Base-by-base conservation (phyloP, 495 filamentous ascomycete genomes). In the Penicillium subrubescens region DNA sequence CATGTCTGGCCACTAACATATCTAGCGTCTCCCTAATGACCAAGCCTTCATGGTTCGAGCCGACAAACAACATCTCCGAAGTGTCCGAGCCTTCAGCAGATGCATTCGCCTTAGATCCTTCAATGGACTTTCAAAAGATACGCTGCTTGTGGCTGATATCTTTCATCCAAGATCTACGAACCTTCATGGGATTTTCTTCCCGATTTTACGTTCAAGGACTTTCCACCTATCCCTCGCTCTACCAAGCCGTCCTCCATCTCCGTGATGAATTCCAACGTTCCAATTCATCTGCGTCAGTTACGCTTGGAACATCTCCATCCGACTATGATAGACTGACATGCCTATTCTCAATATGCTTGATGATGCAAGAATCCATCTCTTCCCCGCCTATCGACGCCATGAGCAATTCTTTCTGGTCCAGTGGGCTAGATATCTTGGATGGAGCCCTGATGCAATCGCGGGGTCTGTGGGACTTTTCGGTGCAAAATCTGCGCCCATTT, bases 71-170 rank as follows among this genome's bases (percentile, higher is more conserved):
- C 23, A 59, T 59, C 43, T 59, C 57, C 29, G 57, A 59, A 17
- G 27, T 59, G 3, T 59, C 57, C n/a, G 57, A 59, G n/a, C 57
- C 43, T 27, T 59, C 57, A 3, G 29, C 57, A 19, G 44, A 50
- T 23, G n/a, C 57, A 27, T 59, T 50, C 27, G 19, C 43, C 15
- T 33, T 35, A 8, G 57, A 59, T 53, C 54, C 35, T 33, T 69
- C 60, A 25, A 46, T 63, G 8, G 72, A 75, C 31, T 19, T 72
- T 15, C 67, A 72, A 33, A 72, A 72, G 51, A 57, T 74, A 21
- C 70, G 72, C 43, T 73, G 67, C 35, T 52, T 75, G 25, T 75
- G 72, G 72, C 48, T 75, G 48, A 72, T 75, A 62, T 75, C 72
- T 37, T 75, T 75, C 39, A 69, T 75, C 6, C 72, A 75, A 51